These are phyloP conservation scores for Hansenula sp. DNA, from an alignment of 1,139 yeast genomes.

Conservation along the genomic window DNA sequence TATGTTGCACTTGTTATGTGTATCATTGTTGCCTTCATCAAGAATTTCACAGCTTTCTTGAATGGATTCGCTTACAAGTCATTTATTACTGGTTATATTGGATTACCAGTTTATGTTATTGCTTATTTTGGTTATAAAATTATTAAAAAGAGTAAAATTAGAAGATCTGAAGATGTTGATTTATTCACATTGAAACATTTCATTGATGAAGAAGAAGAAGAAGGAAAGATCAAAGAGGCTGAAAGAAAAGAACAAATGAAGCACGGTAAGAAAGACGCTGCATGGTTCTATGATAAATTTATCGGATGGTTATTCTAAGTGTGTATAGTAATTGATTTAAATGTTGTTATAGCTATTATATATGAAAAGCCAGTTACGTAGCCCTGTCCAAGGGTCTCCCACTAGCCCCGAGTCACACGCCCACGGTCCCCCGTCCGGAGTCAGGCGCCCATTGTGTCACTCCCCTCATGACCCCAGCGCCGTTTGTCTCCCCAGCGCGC, in stretches of 20 bases:
- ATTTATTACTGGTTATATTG: constrained; percentile 76
- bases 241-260: constrained; percentile 41
- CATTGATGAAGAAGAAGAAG: constrained; percentile 64
- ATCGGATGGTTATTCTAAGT: constrained; percentile 35
- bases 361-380: too few relatives aligned
- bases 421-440: too few relatives aligned
- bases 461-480: too few relatives aligned
- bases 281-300: constrained; percentile 53
- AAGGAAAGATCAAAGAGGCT: constrained; percentile 37
- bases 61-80: constrained; percentile 50
- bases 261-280: constrained; percentile 27
- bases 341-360: too few relatives aligned
- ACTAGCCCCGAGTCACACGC: too few relatives aligned
- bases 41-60: constrained; percentile 71
- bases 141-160: constrained; percentile 44
- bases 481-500: too few relatives aligned
- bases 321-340: background rate
- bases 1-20: constrained; percentile 55
- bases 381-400: too few relatives aligned
- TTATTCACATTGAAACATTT: constrained; percentile 58
- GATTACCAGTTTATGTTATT: constrained; percentile 60
- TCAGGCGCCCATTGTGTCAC: too few relatives aligned
- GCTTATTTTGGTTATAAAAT: constrained; percentile 58
- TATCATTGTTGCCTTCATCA: constrained; percentile 54
- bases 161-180: constrained; percentile 57